These are phyloP conservation scores for Cicer chorassanicum DNA, from an alignment of 306 rosid genomes.

Conservation along the genomic window DNA sequence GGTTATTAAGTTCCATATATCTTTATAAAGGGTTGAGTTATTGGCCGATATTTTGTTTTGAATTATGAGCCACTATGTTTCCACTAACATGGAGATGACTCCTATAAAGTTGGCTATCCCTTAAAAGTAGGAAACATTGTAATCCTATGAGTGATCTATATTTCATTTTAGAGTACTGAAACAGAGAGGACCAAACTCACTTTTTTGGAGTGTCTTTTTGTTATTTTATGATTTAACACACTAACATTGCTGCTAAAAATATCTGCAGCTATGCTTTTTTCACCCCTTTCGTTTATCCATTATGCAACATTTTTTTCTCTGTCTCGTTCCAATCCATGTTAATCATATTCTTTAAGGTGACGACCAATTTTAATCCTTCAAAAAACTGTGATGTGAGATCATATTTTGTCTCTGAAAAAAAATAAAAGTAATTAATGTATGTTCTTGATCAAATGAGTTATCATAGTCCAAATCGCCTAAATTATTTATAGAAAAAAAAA, in stretches of 20 bases:
- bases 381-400: too few species aligned
- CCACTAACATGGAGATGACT: constrained; percentile 44
- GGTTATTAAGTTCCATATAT: constrained; percentile 27
- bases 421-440: too few species aligned
- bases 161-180: constrained; percentile 26
- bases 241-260: constrained; percentile 35
- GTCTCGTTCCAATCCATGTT: neutral
- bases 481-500: too few species aligned
- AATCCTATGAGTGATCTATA: constrained; percentile 9
- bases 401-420: too few species aligned
- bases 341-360: neutral
- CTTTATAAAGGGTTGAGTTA: constrained; percentile 26
- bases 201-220: constrained; percentile 34
- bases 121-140: constrained; percentile 48
- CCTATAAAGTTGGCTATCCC: constrained; percentile 48
- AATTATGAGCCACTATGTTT: constrained; percentile 42
- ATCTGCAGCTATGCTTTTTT: constrained; percentile 21
- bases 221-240: constrained; percentile 41
- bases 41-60: constrained; percentile 30
- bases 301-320: neutral
- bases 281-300: neutral
- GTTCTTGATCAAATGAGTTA: too few species aligned
- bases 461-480: too few species aligned
- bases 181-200: constrained; percentile 28
- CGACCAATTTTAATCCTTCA: too few species aligned